A percentile compares a stretch with the other conserved stretches of the same genome.
These are phyloP conservation scores for Chlamydomonas asymmetrica DNA, from an alignment of 139 green algal species.

Conservation along the genomic window DNA sequence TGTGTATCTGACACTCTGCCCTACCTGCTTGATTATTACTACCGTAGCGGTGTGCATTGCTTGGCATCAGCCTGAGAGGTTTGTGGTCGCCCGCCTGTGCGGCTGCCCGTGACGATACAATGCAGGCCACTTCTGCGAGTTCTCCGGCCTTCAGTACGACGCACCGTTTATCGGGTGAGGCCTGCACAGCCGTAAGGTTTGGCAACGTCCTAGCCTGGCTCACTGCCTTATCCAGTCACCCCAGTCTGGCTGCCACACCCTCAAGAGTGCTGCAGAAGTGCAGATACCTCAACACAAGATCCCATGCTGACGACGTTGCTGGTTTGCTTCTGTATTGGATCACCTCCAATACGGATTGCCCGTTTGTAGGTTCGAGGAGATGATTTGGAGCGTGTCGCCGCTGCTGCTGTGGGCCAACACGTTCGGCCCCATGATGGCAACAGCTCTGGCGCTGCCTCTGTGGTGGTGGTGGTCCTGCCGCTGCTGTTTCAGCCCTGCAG, in stretches of 20 bases:
- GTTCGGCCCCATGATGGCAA: constrained; percentile 60
- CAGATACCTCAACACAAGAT: neutral
- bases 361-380: constrained; percentile 41
- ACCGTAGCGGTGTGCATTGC: no score
- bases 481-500: no score
- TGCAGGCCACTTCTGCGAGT: constrained; percentile 90
- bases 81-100: no score
- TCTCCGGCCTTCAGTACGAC: constrained; percentile 85
- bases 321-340: neutral
- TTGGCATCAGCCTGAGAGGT: no score
- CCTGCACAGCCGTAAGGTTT: constrained; percentile 10
- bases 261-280: neutral
- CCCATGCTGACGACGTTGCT: neutral
- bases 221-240: neutral
- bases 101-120: no score
- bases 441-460: constrained; percentile 37
- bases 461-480: constrained; percentile 10
- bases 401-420: constrained; percentile 79
- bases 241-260: no score
- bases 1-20: no score
- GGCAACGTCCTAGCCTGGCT: neutral
- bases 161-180: constrained; percentile 86
- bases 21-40: no score
- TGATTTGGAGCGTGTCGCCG: constrained; percentile 56
- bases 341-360: neutral